Evolutionary conservation across 2,329 filamentous ascomycete species (phyloP).

Genomic region (Bipolaris bicolor): DNA sequence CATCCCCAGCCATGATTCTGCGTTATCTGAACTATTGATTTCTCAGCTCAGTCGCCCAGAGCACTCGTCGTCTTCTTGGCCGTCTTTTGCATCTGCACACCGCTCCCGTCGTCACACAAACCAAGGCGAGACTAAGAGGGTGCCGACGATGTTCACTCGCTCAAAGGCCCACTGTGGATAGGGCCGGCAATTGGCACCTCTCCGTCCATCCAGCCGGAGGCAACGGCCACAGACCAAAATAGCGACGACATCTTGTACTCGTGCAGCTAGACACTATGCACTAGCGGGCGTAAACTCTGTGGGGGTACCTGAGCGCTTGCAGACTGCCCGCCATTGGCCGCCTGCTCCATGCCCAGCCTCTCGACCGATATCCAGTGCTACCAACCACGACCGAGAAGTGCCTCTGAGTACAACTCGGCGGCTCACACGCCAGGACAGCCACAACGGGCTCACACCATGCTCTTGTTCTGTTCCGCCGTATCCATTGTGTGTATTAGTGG

Average conservation of each 20-base stretch:
- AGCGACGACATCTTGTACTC: slow-evolving; percentile 30
- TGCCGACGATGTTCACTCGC: slow-evolving; percentile 8
- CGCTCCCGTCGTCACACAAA: slow-evolving; percentile 29
- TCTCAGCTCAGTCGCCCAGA: slow-evolving; percentile 17
- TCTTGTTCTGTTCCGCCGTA: slow-evolving; percentile 8
- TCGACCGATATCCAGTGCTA: slow-evolving; percentile 26
- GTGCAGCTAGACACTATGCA: slow-evolving; percentile 29
- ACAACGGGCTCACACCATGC: slow-evolving; percentile 29
- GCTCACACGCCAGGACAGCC: slow-evolving; percentile 28
- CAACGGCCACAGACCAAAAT: slow-evolving; percentile 29
- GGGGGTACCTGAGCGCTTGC: slow-evolving; percentile 39
- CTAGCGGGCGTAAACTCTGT: slow-evolving; percentile 23
- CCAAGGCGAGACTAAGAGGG: slow-evolving; percentile 32
- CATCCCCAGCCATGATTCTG: slow-evolving; percentile 20
- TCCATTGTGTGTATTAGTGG: neutral
- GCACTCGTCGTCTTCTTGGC: neutral
- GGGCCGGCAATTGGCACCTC: slow-evolving; percentile 17
- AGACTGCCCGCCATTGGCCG: slow-evolving; percentile 35
- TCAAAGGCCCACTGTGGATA: slow-evolving; percentile 17
- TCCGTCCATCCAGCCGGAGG: slow-evolving; percentile 10
- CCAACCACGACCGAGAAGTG: slow-evolving; percentile 42
- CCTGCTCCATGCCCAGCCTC: slow-evolving; percentile 22
- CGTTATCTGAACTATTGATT: slow-evolving; percentile 5
- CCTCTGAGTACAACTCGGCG: slow-evolving; percentile 39
- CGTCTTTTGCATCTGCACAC: slow-evolving; percentile 25